Evolutionary conservation across 2,329 filamentous ascomycete genomes (phyloP).

Genomic region (Periconia digitata): DNA sequence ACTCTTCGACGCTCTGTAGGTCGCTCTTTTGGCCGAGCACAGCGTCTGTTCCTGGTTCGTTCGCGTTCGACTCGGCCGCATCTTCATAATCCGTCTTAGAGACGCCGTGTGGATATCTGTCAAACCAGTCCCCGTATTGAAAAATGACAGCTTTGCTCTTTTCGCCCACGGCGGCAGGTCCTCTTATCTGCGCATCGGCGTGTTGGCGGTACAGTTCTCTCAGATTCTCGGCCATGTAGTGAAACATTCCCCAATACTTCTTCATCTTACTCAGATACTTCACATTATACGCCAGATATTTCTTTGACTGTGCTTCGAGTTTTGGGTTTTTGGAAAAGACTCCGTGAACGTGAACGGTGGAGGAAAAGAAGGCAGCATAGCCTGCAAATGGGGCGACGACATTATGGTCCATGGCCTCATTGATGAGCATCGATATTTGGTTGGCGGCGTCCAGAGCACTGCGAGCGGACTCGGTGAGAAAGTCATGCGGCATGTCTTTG

Average conservation of each 20-base stretch:
- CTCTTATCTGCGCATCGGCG: slow-evolving; percentile 75
- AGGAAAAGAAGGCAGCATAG: slow-evolving; percentile 91
- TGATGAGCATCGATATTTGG: slow-evolving; percentile 80
- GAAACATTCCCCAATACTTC: slow-evolving; percentile 97
- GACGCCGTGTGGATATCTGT: slow-evolving; percentile 89
- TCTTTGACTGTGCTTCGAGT: slow-evolving; percentile 76
- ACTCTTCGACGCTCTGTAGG: slow-evolving; percentile 92
- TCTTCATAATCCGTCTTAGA: slow-evolving; percentile 82
- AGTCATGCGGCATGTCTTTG: slow-evolving; percentile 73
- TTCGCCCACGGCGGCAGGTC: slow-evolving; percentile 48
- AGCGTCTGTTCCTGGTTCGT: slow-evolving; percentile 80
- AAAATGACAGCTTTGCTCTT: slow-evolving; percentile 63
- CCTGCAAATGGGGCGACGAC: slow-evolving; percentile 91
- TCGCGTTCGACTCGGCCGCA: slow-evolving; percentile 65
- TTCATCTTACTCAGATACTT: slow-evolving; percentile 94
- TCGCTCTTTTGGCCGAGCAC: slow-evolving; percentile 87
- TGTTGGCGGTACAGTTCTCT: slow-evolving; percentile 85
- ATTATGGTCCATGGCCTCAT: slow-evolving; percentile 76
- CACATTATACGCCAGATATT: slow-evolving; percentile 83
- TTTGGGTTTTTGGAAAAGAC: slow-evolving; percentile 82
- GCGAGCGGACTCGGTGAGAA: slow-evolving; percentile 72
- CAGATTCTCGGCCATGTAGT: slow-evolving; percentile 91
- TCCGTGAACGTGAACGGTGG: slow-evolving; percentile 90
- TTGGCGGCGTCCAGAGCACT: slow-evolving; percentile 83
- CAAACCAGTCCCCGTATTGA: slow-evolving; percentile 98